Percentiles rank a stretch among this genome's conserved stretches.
phyloP scores from a whole-genome alignment of 1,139 yeast genomes.

The Blastobotrys petasosporus region DNA sequence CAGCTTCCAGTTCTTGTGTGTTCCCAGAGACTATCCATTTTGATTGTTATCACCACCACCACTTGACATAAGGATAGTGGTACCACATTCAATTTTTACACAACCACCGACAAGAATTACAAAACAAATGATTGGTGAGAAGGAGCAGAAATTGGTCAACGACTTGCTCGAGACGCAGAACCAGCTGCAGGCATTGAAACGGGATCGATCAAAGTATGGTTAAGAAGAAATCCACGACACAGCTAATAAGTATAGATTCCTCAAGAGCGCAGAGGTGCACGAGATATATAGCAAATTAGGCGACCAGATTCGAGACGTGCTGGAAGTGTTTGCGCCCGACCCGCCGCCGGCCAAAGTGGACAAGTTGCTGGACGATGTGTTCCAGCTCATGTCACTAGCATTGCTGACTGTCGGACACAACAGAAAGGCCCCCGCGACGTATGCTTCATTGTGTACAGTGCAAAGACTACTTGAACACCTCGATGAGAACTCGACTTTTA shows the following conservation, averaged over 20 bases:
- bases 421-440: slow-evolving; percentile 88
- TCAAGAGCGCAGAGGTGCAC: slow-evolving; percentile 48
- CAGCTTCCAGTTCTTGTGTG: too few relatives aligned
- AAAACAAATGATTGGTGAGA: neutral
- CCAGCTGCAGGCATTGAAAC: slow-evolving; percentile 43
- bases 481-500: slow-evolving; percentile 72
- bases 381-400: slow-evolving; percentile 78
- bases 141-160: slow-evolving; percentile 24
- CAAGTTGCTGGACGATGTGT: slow-evolving; percentile 74
- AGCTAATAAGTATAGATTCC: slow-evolving; percentile 29
- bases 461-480: slow-evolving; percentile 75
- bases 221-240: neutral
- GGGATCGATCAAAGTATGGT: slow-evolving; percentile 42
- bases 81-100: too few relatives aligned
- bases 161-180: slow-evolving; percentile 39
- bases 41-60: too few relatives aligned
- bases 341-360: slow-evolving; percentile 43
- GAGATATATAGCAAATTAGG: slow-evolving; percentile 40
- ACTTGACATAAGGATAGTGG: too few relatives aligned
- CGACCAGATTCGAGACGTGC: slow-evolving; percentile 28
- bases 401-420: slow-evolving; percentile 87
- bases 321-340: slow-evolving; percentile 27
- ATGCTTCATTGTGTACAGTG: slow-evolving; percentile 81
- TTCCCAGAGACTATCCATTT: too few relatives aligned
- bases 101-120: too few relatives aligned